These are phyloP conservation scores for Elaeagnus macrophylla DNA, from an alignment of 306 rosid genomes.

Conservation along the genomic window DNA sequence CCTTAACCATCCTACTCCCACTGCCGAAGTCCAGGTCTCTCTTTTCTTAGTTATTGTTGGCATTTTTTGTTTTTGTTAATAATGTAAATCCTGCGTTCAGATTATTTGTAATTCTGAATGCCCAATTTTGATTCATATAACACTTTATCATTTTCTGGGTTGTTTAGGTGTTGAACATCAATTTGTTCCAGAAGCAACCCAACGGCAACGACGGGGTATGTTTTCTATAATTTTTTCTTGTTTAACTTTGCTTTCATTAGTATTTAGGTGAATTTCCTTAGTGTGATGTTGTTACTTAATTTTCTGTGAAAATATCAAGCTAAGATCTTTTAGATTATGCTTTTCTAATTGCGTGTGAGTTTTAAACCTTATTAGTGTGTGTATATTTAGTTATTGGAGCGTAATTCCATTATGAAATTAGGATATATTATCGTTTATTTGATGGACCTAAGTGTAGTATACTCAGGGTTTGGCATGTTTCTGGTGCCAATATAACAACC, in stretches of 20 bases:
- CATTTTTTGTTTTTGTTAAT: not conserved
- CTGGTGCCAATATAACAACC: too few species aligned
- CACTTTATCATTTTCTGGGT: not conserved
- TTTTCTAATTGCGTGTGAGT: too few species aligned
- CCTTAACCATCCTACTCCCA: slow-evolving; percentile 47
- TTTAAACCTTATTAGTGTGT: too few species aligned
- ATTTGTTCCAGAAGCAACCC: slow-evolving; percentile 69
- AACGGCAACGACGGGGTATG: slow-evolving; percentile 63
- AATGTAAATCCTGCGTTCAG: not conserved
- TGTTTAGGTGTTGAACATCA: slow-evolving; percentile 44
- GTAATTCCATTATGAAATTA: too few species aligned
- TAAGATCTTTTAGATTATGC: too few species aligned
- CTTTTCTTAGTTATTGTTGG: not conserved
- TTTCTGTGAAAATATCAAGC: too few species aligned
- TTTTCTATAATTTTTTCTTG: not conserved
- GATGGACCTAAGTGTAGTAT: too few species aligned
- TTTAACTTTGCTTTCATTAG: not conserved
- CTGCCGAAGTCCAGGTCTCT: slow-evolving; percentile 44
- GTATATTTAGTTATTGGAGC: too few species aligned
- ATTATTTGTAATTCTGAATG: not conserved
- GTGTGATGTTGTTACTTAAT: too few species aligned
- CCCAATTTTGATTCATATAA: not conserved
- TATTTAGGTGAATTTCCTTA: not conserved
- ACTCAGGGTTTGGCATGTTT: too few species aligned
- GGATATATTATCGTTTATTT: too few species aligned